Base-by-base conservation (phyloP, 495 filamentous ascomycete species). In the Penicillium subrubescens region DNA sequence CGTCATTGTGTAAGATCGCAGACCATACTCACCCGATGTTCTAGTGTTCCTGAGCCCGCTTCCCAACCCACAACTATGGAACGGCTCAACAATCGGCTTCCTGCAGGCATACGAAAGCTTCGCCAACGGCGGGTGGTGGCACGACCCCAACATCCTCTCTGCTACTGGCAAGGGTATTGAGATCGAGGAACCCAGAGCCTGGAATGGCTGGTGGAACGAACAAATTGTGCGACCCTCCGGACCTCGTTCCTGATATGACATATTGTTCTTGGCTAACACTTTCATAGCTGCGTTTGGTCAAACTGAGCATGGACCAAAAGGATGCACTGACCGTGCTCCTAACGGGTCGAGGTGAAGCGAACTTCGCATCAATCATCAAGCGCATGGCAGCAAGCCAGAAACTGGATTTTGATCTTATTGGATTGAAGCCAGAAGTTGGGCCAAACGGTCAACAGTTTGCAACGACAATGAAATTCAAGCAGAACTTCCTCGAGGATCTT, bases 141-240 rank as follows among this genome's bases (percentile, higher is more conserved):
- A 99, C 75, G 93, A 98, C 71, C 80, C 88, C 25, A 86, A 87
- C 43, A 90, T 99, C 60, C 87, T 99, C 19, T 86, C 89, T 25
- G 89, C 94, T 5, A 97, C 92, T 3, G 95, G 95, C 23, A 87
- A 92, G 63, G 95, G 96, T 3, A 71, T 90, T 6, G 92, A 92
- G 46, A 83, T 86, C 34, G 95, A 98, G 76, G 94, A 98, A 73
- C 80, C 84, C 48, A 87, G 86, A 17, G 92, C 84, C 4, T 99
- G 96, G 96, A 75, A 89, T 55, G 93, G 93, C 15, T 99, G 93
- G 92, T 99, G 96, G 96, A 98, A 97, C 68, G 93, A 99, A 70
- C 85, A 89, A 68, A 91, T 99, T 69, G 86, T 87, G 71, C 64
- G 81, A 56, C n/a, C n/a, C 51, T 51, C 54, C 62, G 21, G 35